Base-by-base conservation (phyloP, 495 filamentous ascomycete species). In the Xylaria nigripes region DNA sequence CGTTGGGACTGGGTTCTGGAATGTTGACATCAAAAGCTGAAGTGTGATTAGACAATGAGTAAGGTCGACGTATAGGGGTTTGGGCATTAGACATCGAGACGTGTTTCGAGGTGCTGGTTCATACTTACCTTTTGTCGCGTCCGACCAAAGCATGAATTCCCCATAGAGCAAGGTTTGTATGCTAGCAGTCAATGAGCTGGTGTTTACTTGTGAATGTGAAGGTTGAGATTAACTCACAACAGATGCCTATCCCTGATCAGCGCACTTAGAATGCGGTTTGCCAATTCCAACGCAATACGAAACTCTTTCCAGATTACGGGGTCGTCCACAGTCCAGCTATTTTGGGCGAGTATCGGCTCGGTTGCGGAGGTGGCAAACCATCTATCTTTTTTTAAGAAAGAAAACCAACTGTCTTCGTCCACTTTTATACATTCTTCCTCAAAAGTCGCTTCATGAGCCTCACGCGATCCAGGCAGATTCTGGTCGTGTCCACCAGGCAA, bases 331-430 rank as follows among this genome's bases (percentile, higher is more conserved):
- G 30, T 42, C 45, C 45, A 55, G 12, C 0, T 7, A 1, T 25
- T 12, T 2, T 16, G 43, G 15, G 1, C 7, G 23, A 24, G 15
- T 1, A 36, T 2, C 0, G 45, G 45, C 12, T 42, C 36, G 13
- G 5, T 0, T 8, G 18, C 24, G 16, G 5, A 0, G 2, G 34
- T 10, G n/a, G 1, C n/a, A 21, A 7, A 44, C 52, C 52, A 55
- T n/a, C 45, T 32, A 18, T 43, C 16, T 18, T 48, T 48, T 34
- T 44, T 48, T 34, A 55, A 55, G 21, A 30, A 55, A 2, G 19
- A 9, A 19, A 48, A 49, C 52, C 52, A 55, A 4, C 13, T 32
- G n/a, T 34, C 27, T 36, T 55, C 52, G 24, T 55, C n/a, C 0
- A 55, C 45, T 13, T 12, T 6, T 13, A 55, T 43, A 5, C 43